Conservation (phyloP, 2,329 filamentous ascomycete genomes). For the Aspergillus aculeatinus region DNA sequence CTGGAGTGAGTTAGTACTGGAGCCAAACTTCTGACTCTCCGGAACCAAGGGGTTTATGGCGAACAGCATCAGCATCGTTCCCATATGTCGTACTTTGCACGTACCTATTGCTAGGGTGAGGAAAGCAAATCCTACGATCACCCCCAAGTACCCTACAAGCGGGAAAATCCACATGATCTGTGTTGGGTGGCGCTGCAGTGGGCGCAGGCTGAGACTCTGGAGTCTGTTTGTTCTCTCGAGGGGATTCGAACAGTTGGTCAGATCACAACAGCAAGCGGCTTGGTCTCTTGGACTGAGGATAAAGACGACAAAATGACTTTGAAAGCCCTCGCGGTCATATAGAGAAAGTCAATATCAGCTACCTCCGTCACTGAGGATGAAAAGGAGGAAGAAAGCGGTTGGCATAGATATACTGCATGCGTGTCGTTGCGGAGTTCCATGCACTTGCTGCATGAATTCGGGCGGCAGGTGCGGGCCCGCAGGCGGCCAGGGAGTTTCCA, state of each 20-base stretch:
- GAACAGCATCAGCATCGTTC: neutral
- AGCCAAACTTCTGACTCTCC: neutral
- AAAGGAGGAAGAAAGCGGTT: neutral
- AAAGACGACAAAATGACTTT: neutral
- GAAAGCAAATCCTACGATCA: conserved; percentile 87
- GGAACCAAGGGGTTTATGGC: neutral
- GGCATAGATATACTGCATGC: too few relatives aligned
- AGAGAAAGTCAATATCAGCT: neutral
- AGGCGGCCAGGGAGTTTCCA: too few relatives aligned
- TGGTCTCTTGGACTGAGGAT: neutral
- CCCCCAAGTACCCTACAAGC: conserved; percentile 83
- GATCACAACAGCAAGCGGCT: neutral
- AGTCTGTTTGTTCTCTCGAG: neutral
- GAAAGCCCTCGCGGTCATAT: neutral
- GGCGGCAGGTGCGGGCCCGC: neutral
- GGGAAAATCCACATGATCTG: conserved; percentile 87
- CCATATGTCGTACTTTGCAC: neutral
- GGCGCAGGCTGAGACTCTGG: neutral
- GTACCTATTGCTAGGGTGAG: conserved; percentile 87
- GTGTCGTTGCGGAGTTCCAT: too few relatives aligned
- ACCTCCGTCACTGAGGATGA: neutral
- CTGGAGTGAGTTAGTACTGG: conserved; percentile 45
- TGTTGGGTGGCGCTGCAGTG: conserved; percentile 24
- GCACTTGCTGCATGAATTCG: neutral
- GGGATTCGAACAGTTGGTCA: neutral